These are phyloP conservation scores for Leccinum subtestaceum DNA, from an alignment of 768 basidiomycete genomes.

Conservation along the genomic window DNA sequence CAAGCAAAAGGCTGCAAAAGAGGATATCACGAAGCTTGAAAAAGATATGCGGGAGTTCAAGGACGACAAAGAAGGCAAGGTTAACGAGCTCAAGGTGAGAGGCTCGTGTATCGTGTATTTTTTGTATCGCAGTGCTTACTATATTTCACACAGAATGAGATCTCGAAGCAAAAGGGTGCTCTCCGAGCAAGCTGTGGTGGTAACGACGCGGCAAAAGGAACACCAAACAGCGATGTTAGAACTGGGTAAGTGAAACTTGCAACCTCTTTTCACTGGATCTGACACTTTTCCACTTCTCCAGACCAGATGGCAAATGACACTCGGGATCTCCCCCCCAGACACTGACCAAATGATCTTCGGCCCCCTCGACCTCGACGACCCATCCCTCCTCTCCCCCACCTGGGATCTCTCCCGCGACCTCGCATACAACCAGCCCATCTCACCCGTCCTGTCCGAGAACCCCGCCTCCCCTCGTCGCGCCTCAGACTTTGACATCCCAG, in stretches of 20 bases:
- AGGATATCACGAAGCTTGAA: constrained; percentile 83
- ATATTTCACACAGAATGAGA: constrained; percentile 48
- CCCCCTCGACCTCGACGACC: constrained; percentile 34
- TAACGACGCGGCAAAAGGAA: constrained; percentile 89
- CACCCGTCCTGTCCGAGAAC: constrained; percentile 40
- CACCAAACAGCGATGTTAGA: constrained; percentile 85
- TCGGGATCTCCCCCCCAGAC: constrained; percentile 18
- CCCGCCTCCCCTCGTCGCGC: constrained; percentile 40
- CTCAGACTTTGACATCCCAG: constrained; percentile 40
- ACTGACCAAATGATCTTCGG: constrained; percentile 36
- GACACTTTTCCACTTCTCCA: background rate
- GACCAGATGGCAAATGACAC: constrained; percentile 35
- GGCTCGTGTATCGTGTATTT: background rate
- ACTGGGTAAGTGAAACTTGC: constrained; percentile 54
- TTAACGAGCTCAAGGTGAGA: constrained; percentile 84
- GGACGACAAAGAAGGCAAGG: constrained; percentile 97
- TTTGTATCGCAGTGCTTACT: background rate
- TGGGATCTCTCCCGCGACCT: constrained; percentile 35
- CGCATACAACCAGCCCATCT: constrained; percentile 38
- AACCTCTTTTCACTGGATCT: background rate
- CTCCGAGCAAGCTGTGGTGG: constrained; percentile 75
- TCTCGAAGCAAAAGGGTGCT: constrained; percentile 75
- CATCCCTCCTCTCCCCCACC: constrained; percentile 25
- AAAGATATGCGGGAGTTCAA: constrained; percentile 99
- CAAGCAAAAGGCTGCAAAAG: constrained; percentile 73